A percentile compares a stretch with the other conserved stretches of the same genome.
phyloP scores from a whole-genome alignment of 2,329 filamentous ascomycete genomes.

The Bisporella sp. region DNA sequence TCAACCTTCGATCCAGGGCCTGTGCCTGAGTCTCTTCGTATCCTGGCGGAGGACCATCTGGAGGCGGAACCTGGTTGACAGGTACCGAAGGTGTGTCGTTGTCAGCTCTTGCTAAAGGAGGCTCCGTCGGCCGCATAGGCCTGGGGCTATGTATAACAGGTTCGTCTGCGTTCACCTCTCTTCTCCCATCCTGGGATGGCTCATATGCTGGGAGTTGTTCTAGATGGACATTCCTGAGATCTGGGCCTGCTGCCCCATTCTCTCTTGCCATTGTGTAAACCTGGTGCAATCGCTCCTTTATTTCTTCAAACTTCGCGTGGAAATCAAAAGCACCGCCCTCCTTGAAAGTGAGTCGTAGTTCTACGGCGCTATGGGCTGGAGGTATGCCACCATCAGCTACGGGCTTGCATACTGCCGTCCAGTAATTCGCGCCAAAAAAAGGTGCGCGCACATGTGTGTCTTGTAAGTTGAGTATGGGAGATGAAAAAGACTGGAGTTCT shows the following conservation, averaged over 20 bases:
- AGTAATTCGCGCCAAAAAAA: constrained; percentile 89
- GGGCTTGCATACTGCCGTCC: constrained; percentile 73
- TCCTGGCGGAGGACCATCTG: constrained; percentile 77
- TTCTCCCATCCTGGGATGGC: constrained; percentile 33
- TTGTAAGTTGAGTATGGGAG: constrained; percentile 78
- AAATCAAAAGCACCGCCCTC: constrained; percentile 95
- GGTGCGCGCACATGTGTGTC: constrained; percentile 83
- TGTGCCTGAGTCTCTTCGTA: constrained; percentile 89
- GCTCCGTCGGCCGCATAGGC: constrained; percentile 7
- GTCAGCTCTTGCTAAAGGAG: constrained; percentile 13
- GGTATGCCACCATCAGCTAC: constrained; percentile 81
- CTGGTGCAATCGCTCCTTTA: constrained; percentile 78
- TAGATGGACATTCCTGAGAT: constrained; percentile 62
- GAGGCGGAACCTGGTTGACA: constrained; percentile 25
- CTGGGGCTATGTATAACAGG: constrained; percentile 17
- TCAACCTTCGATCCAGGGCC: constrained; percentile 57
- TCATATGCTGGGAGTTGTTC: constrained; percentile 89
- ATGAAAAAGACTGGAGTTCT: constrained; percentile 75
- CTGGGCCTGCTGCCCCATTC: constrained; percentile 47
- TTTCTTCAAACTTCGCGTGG: constrained; percentile 70
- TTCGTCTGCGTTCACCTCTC: constrained; percentile 13
- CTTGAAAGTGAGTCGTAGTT: constrained; percentile 83
- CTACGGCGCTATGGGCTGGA: constrained; percentile 61
- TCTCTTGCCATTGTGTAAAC: constrained; percentile 69
- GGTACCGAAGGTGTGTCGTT: constrained; percentile 11